These are phyloP conservation scores for Metarhizium humberi DNA, from an alignment of 2,329 filamentous ascomycete genomes.

Conservation along the genomic window DNA sequence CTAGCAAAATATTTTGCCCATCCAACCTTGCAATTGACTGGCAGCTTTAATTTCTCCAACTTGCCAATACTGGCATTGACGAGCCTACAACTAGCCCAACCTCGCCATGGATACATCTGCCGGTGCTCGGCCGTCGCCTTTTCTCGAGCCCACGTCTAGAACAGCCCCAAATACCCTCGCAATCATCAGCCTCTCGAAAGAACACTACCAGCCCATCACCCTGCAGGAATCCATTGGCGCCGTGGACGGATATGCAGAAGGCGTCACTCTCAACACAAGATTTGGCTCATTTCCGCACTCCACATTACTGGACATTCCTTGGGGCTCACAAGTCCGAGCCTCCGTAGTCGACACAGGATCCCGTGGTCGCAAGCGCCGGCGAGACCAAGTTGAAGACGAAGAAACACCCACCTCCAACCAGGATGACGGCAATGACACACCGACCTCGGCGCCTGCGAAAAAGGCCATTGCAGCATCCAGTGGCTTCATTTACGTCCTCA, in stretches of 20 bases:
- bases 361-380: slow-evolving; percentile 62
- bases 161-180: slow-evolving; percentile 61
- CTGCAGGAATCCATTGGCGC: slow-evolving; percentile 52
- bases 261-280: slow-evolving; percentile 77
- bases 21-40: neutral
- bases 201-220: slow-evolving; percentile 70
- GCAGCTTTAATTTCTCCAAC: neutral
- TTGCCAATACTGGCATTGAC: neutral
- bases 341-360: slow-evolving; percentile 87
- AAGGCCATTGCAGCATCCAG: slow-evolving; percentile 45
- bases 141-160: slow-evolving; percentile 59
- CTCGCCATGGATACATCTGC: slow-evolving; percentile 16
- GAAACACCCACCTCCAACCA: slow-evolving; percentile 26
- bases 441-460: slow-evolving; percentile 28
- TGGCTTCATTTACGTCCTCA: slow-evolving; percentile 71
- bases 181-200: slow-evolving; percentile 80
- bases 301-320: slow-evolving; percentile 67
- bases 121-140: slow-evolving; percentile 51
- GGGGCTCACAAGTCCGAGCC: slow-evolving; percentile 87
- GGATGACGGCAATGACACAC: slow-evolving; percentile 23
- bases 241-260: slow-evolving; percentile 64
- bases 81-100: neutral
- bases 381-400: slow-evolving; percentile 32
- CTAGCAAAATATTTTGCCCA: neutral
- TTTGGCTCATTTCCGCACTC: slow-evolving; percentile 86